Evolutionary conservation across 2,329 filamentous ascomycete genomes (phyloP).

Genomic region (Ilyonectria robusta): DNA sequence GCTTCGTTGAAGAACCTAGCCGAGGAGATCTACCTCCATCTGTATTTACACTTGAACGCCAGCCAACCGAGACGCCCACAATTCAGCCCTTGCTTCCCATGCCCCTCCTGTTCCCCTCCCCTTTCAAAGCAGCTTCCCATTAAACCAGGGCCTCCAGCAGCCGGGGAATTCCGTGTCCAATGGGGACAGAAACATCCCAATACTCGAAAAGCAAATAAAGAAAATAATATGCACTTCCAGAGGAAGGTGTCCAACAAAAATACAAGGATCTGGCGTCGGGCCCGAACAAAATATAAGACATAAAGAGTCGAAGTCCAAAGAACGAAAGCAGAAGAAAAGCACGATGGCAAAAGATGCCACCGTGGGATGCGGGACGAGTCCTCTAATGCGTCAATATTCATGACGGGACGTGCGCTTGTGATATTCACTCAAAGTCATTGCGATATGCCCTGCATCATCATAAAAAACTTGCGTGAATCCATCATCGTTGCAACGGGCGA

Average conservation of each 20-base stretch:
- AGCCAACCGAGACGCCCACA: constrained; percentile 36
- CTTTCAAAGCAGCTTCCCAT: constrained; percentile 23
- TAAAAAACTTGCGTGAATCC: constrained; percentile 47
- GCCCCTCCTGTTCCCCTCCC: constrained; percentile 9
- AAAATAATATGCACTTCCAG: constrained; percentile 27
- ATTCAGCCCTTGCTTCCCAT: constrained; percentile 29
- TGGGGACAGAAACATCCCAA: neutral
- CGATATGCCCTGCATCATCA: constrained; percentile 49
- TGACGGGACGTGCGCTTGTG: constrained; percentile 34
- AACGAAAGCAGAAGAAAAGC: constrained; percentile 10
- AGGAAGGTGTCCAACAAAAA: constrained; percentile 19
- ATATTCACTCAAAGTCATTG: constrained; percentile 45
- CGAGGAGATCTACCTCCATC: constrained; percentile 42
- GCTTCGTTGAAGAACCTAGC: constrained; percentile 41
- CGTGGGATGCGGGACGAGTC: constrained; percentile 6
- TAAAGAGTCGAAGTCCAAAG: constrained; percentile 17
- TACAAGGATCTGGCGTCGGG: constrained; percentile 29
- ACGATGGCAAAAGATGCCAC: constrained; percentile 10
- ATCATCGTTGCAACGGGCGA: constrained; percentile 43
- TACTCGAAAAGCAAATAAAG: neutral
- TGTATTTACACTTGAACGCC: constrained; percentile 43
- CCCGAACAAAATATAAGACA: constrained; percentile 30
- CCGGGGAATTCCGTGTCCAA: constrained; percentile 1
- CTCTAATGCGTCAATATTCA: constrained; percentile 20
- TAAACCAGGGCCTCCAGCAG: constrained; percentile 29